Base-by-base conservation (phyloP, 768 basidiomycete species). In the Boletus rex-veris region DNA sequence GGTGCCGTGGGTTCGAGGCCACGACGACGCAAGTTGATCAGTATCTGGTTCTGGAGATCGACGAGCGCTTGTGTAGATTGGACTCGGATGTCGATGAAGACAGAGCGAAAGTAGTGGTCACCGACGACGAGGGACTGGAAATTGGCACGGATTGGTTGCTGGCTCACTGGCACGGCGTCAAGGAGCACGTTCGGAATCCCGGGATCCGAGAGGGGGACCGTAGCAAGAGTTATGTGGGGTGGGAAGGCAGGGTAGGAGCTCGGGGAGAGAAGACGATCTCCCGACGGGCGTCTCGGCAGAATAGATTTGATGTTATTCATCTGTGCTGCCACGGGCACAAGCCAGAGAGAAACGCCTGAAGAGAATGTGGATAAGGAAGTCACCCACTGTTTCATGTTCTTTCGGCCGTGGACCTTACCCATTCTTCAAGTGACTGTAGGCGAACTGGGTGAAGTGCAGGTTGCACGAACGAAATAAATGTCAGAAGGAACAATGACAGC, bases 171-270 rank as follows among this genome's bases (percentile, higher is more conserved):
- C 16, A 84, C 58, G 7, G 78, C 70, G 1, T 70, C 61, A 4
- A 76, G 69, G 28, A 83, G 71, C 14, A 66, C 55, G 7, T 53
- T 41, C 0, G 31, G 21, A 37, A 42, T 43, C 15, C 40, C 36
- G 4, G 58, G 31, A 31, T 49, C 51, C 1, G 48, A 47, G 37
- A 43, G 48, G 69, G 80, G 57, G 71, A 74, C 41, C 68, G 77
- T 53, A 67, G 80, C 60, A 41, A 92, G 80, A 1, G 90, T 91
- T 62, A 90, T 77, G 67, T 92, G 89, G 6, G 88, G 86, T 36
- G 78, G 64, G 66, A 90, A 83, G 21, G 60, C 53, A 2, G 86
- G 85, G 63, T 84, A 90, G 0, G 83, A 81, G 10, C 68, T 71
- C 5, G 67, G 64, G 5, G 64, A 68, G 57, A 60, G 60, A 10